phyloP scores from a whole-genome alignment of 306 rosid genomes.

The Vicia sativa region DNA sequence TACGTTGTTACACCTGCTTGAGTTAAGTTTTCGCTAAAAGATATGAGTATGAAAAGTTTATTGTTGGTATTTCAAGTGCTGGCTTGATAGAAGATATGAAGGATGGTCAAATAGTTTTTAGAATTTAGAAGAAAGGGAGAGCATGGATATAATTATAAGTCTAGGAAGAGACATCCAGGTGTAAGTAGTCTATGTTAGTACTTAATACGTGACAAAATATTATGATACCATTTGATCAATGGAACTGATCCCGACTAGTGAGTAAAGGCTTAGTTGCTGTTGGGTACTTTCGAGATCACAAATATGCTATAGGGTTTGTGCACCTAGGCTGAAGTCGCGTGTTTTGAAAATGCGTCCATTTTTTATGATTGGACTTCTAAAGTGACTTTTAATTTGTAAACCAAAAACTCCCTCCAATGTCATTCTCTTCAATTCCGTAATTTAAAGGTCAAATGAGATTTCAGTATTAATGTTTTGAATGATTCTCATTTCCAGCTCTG shows the following conservation, averaged over 20 bases:
- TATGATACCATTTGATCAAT: neutral
- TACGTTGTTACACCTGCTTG: constrained; percentile 9
- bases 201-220: neutral
- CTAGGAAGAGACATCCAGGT: neutral
- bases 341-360: constrained; percentile 10
- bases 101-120: neutral
- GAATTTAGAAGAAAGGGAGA: neutral
- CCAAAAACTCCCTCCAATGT: neutral
- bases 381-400: constrained; percentile 4
- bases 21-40: neutral
- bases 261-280: neutral
- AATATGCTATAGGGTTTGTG: neutral
- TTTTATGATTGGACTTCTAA: constrained; percentile 10
- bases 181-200: neutral
- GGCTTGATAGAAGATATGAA: neutral
- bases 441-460: constrained; percentile 4
- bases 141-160: neutral
- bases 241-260: neutral
- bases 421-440: neutral
- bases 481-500: neutral
- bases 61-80: constrained; percentile 8
- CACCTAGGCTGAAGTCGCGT: neutral
- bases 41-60: constrained; percentile 1
- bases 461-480: constrained; percentile 13
- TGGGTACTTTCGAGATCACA: neutral